Evolutionary conservation across 2,329 filamentous ascomycete species (phyloP).

Genomic region (Periconia digitata): DNA sequence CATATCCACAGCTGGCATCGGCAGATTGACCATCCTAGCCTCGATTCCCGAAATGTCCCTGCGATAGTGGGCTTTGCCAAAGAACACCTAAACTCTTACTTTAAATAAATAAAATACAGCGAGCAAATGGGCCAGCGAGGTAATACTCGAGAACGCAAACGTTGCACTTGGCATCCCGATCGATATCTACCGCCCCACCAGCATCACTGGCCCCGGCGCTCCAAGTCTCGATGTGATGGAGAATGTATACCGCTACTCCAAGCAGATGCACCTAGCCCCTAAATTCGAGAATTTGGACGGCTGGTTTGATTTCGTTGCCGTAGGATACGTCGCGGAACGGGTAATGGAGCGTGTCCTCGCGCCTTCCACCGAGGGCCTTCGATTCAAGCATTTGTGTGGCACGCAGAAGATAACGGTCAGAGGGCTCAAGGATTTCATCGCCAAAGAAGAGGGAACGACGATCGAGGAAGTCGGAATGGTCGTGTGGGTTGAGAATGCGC

Average conservation of each 20-base stretch:
- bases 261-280: not conserved
- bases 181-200: slow-evolving; percentile 8
- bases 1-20: slow-evolving; percentile 12
- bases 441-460: not conserved
- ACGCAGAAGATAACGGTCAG: not conserved
- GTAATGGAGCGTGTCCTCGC: not conserved
- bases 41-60: slow-evolving; percentile 2
- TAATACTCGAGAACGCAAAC: slow-evolving; percentile 32
- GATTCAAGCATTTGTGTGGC: not conserved
- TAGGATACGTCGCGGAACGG: not conserved
- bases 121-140: slow-evolving; percentile 46
- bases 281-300: not conserved
- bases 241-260: slow-evolving; percentile 4
- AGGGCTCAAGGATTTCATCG: not conserved
- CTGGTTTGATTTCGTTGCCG: slow-evolving; percentile 1
- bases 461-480: not conserved
- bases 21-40: not conserved
- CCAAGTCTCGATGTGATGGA: slow-evolving; percentile 1
- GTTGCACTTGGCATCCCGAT: not conserved
- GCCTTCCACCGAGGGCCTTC: not conserved
- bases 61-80: slow-evolving; percentile 21
- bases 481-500: not conserved
- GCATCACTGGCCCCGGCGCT: slow-evolving; percentile 5
- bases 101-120: slow-evolving; percentile 28
- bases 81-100: slow-evolving; percentile 31